A percentile compares a stretch with the other conserved stretches of the same genome.
Conservation (phyloP, 169 alveolate genomes). For the Babesia bigemina region DNA sequence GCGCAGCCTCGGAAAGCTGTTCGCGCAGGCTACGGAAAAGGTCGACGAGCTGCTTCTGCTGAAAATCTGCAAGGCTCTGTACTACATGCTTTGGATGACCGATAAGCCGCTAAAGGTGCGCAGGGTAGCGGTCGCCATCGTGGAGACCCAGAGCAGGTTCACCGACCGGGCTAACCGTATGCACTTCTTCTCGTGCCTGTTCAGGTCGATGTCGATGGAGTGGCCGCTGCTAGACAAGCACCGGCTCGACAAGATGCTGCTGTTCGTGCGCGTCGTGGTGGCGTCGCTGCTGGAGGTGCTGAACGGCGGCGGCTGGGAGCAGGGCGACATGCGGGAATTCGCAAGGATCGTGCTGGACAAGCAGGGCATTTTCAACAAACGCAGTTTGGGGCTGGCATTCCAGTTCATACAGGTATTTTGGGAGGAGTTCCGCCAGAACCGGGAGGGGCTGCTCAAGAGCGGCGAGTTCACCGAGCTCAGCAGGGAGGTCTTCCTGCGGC, state of each 20-base stretch:
- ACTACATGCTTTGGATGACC: conserved; percentile 64
- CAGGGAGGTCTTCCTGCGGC: not conserved
- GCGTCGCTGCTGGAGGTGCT: conserved; percentile 48
- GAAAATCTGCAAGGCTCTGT: conserved; percentile 51
- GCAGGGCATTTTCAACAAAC: conserved; percentile 41
- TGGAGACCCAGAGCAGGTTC: conserved; percentile 33
- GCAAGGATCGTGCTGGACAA: conserved; percentile 26
- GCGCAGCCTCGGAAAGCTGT: conserved; percentile 28
- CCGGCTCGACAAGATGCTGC: conserved; percentile 58
- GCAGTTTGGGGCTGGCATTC: conserved; percentile 41
- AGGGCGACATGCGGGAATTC: conserved; percentile 8
- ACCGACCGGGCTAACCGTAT: conserved; percentile 11
- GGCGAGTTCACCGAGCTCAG: conserved; percentile 3
- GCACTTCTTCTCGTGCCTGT: conserved; percentile 24
- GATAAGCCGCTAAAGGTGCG: conserved; percentile 62
- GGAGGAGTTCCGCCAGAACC: conserved; percentile 35
- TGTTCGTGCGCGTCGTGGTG: conserved; percentile 51
- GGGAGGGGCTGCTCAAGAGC: not conserved
- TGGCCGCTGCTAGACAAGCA: conserved; percentile 61
- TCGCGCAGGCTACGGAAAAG: conserved; percentile 12
- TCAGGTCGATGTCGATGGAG: conserved; percentile 43
- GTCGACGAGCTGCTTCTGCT: conserved; percentile 33
- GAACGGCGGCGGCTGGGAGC: conserved; percentile 42
- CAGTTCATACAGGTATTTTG: conserved; percentile 48
- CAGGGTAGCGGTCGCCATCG: conserved; percentile 42